Conservation (phyloP, 257 asterid species). For the Anisodus acutangulus region DNA sequence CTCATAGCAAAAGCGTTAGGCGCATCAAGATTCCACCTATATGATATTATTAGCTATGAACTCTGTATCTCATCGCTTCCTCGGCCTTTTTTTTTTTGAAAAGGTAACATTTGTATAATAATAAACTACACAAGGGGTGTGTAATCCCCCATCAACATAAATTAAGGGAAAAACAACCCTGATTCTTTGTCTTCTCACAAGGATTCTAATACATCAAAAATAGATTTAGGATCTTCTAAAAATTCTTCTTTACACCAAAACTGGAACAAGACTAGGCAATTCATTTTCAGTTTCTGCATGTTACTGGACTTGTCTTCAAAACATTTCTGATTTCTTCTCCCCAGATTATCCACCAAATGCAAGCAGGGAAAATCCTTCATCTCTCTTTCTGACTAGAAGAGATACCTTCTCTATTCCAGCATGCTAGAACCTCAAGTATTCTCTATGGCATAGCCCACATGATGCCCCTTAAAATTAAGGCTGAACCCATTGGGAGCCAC, state of each 20-base stretch:
- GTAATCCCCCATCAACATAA: neutral
- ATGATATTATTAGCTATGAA: neutral
- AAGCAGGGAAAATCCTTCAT: too few species aligned
- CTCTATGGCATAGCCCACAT: too few species aligned
- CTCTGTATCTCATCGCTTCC: neutral
- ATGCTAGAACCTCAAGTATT: neutral
- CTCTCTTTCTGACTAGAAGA: too few species aligned
- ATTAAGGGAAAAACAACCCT: neutral
- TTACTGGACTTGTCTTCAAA: too few species aligned
- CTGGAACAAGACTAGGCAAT: too few species aligned
- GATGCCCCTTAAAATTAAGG: too few species aligned
- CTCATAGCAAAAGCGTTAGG: neutral
- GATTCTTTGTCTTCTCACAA: slow-evolving; percentile 8
- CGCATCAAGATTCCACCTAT: neutral
- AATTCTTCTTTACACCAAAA: neutral
- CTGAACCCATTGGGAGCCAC: too few species aligned
- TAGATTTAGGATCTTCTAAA: neutral
- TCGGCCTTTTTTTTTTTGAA: neutral
- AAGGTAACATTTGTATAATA: neutral
- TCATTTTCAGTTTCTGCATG: too few species aligned
- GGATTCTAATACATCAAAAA: slow-evolving; percentile 10
- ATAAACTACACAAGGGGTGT: neutral
- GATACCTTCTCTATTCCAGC: too few species aligned
- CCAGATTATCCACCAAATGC: too few species aligned
- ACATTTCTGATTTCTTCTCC: too few species aligned